Evolutionary conservation across 1,139 yeast species (phyloP).

Genomic region (Insectozyma bohioensis): DNA sequence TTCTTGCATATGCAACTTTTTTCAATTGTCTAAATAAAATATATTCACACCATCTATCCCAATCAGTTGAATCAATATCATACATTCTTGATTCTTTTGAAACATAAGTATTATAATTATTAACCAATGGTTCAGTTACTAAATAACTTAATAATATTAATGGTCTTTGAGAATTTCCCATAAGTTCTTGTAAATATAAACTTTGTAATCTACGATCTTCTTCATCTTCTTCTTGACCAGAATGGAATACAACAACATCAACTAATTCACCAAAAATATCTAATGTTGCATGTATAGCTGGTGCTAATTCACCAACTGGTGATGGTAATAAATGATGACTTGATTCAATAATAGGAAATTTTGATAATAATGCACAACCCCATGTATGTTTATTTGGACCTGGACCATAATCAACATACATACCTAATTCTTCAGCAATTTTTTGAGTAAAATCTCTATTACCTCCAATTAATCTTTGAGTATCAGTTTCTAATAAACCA

Average conservation of each 20-base stretch:
- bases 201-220: conserved; percentile 92
- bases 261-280: conserved; percentile 84
- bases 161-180: conserved; percentile 80
- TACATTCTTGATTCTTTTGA: conserved; percentile 82
- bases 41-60: conserved; percentile 99
- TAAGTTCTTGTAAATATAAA: conserved; percentile 68
- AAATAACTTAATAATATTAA: conserved; percentile 81
- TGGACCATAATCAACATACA: conserved; percentile 96
- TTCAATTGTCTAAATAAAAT: conserved; percentile 82
- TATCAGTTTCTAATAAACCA: conserved; percentile 89
- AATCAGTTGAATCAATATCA: conserved; percentile 90
- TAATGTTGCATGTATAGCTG: conserved; percentile 94
- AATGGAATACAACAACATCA: conserved; percentile 94
- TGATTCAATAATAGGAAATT: conserved; percentile 88
- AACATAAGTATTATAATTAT: conserved; percentile 90
- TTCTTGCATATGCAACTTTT: conserved; percentile 92
- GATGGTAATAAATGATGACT: conserved; percentile 89
- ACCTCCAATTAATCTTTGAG: conserved; percentile 92
- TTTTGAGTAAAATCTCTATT: conserved; percentile 91
- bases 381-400: conserved; percentile 98
- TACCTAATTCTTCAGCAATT: conserved; percentile 87
- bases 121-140: conserved; percentile 83
- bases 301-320: conserved; percentile 97
- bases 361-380: conserved; percentile 92
- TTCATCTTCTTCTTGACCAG: conserved; percentile 96